These are phyloP conservation scores for Penicillium sp. DNA, from an alignment of 2,329 filamentous ascomycete genomes.

Conservation along the genomic window DNA sequence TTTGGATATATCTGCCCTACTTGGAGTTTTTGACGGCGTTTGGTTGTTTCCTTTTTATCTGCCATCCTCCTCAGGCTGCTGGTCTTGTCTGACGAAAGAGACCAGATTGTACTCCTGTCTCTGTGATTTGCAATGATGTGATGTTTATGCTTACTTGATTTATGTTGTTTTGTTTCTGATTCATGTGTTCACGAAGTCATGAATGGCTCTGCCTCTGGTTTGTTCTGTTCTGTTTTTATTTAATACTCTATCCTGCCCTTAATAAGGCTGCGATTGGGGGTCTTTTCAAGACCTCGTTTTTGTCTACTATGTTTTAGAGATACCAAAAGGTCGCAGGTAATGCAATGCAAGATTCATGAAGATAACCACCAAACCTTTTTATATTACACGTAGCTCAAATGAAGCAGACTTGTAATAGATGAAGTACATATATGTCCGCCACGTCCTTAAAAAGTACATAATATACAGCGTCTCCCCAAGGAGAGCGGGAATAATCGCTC, in stretches of 20 bases:
- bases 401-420: background rate
- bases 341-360: background rate
- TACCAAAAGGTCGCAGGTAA: background rate
- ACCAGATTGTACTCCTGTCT: slow-evolving; percentile 5
- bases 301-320: background rate
- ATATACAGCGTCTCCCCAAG: background rate
- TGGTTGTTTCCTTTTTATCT: background rate
- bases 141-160: slow-evolving; percentile 19
- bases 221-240: background rate
- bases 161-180: slow-evolving; percentile 5
- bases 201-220: slow-evolving; percentile 7
- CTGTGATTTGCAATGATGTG: slow-evolving; percentile 17
- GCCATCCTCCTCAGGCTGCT: slow-evolving; percentile 12
- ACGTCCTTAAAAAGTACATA: background rate
- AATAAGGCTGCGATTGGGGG: background rate
- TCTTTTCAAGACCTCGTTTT: background rate
- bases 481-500: background rate
- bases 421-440: background rate
- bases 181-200: slow-evolving; percentile 25
- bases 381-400: background rate
- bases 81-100: slow-evolving; percentile 9
- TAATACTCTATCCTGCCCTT: background rate
- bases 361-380: background rate
- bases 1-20: background rate
- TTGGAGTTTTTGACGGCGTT: slow-evolving; percentile 1